These are phyloP conservation scores for Mortierella polycephala DNA, from an alignment of 371 early-diverging fungal species.

Conservation along the genomic window DNA sequence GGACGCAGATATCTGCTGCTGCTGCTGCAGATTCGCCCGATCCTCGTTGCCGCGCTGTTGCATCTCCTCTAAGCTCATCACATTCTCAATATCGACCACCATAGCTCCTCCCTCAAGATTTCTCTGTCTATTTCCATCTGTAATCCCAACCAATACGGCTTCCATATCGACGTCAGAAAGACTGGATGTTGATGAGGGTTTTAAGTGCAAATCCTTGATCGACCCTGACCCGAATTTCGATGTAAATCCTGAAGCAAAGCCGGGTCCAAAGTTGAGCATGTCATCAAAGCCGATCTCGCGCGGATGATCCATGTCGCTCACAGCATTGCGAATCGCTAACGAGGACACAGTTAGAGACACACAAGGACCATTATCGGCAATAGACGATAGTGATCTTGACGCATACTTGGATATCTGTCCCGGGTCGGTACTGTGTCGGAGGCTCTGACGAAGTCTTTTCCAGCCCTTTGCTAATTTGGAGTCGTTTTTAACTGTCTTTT, in stretches of 20 bases:
- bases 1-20: neutral
- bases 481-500: slow-evolving; percentile 6
- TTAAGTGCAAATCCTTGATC: slow-evolving; percentile 5
- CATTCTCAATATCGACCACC: slow-evolving; percentile 6
- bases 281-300: slow-evolving; percentile 2
- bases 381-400: slow-evolving; percentile 5
- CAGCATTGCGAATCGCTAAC: slow-evolving; percentile 1
- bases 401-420: neutral
- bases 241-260: slow-evolving; percentile 5
- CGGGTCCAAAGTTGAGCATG: slow-evolving; percentile 1
- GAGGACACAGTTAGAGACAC: neutral
- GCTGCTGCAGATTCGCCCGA: slow-evolving; percentile 2
- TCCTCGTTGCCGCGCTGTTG: slow-evolving; percentile 14
- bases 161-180: neutral
- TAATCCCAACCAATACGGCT: neutral
- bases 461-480: slow-evolving; percentile 27
- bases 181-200: slow-evolving; percentile 7
- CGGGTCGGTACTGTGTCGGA: slow-evolving; percentile 6
- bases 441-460: slow-evolving; percentile 30
- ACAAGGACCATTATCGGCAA: neutral
- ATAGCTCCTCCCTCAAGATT: slow-evolving; percentile 4
- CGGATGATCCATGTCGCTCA: slow-evolving; percentile 18
- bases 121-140: neutral
- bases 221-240: slow-evolving; percentile 16
- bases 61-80: slow-evolving; percentile 13